Base-by-base conservation (phyloP, 1,284 basidiomycete species). In the Rugosomyces carneus region DNA sequence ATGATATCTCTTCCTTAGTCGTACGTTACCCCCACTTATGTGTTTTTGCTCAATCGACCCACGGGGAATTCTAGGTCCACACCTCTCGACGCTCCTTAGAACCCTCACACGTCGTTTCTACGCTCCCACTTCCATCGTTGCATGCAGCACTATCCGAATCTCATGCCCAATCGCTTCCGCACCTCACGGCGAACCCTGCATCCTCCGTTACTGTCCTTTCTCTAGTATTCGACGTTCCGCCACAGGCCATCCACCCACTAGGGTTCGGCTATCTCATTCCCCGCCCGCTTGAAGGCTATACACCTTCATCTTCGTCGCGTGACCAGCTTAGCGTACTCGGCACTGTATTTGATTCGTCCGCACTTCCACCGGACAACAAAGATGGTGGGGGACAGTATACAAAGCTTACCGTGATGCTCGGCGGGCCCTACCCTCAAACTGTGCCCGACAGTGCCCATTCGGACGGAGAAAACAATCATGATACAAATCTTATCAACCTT, bases 221-320 rank as follows among this genome's bases (percentile, higher is more conserved):
- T 66, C 66, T 93, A 57, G 69, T 91, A 60, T 81, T 93, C 72
- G 72, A 78, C 24, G 60, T 67, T 4, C 68, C 74, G 18, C 72
- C 75, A 5, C 59, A 63, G 19, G 60, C 59, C 29, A 71, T 89
- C 24, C 85, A 91, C 57, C 89, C 89, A 0, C 70, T 76, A 10
- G 95, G 94, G 0, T 98, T 98, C 63, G 95, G 95, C 1, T 98
- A 95, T 68, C 83, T 99, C 53, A 78, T 96, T 44, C 93, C 94
- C 0, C 84, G 93, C 5, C 80, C 86, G 0, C 53, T 41, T 47
- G 67, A 57, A 24, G 83, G 64, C 10, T 79, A 80, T 34, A 10
- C 13, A 8, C 13, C 29, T 13, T 34, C n/a, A 34, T 34, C 31
- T 15, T 16, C 31, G 2, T 29, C 27, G 7, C 15, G 15, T 3